Evolutionary conservation across 176 grass and related monocot genomes (phyloP), one percentile per base, ranked within the genome.

Genomic region (Juncus effusus): DNA sequence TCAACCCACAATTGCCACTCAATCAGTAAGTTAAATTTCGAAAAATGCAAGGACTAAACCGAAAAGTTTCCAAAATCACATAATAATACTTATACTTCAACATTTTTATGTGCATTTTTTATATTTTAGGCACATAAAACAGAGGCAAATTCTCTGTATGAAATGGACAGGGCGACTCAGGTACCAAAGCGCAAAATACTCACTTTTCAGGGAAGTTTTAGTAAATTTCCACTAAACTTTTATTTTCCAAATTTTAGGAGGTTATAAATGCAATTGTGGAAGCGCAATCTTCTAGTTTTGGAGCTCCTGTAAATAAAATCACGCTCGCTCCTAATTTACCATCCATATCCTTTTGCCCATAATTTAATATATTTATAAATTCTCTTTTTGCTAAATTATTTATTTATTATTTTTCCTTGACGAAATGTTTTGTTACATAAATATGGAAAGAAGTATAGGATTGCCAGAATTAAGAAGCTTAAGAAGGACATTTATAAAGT

Each of bases 1-100:
- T 56, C 93, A 91, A 60, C 93, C 93, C 60, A 91, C 87, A 13
- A 96, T 96, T 79, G 93, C 93, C 61, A 96, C 93, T 67, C 93
- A 89, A 74, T 88, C 63, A 52, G 87, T 91, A 81, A 96, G 79
- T 78, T 19, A 9, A 78, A 79, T 15, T 56, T 69, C 67, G 2
- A 52, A 61, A 64, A 35, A 59, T 28, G 74, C 2, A 63, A 57
- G 42, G 69, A 12, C 37, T 37, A 75, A 56, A 44, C 35, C 62
- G 13, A 6, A 44, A 42, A 49, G 37, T 9, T 47, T 67, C 3
- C 54, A 70, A 41, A 44, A 59, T 59, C 15, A 28, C 19, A 28
- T 28, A 28, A 28, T 28, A 28, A 28, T 28, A 28, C 19, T 28
- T 28, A 28, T 28, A 28, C 19, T 28, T 28, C 19, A 28, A 28